A percentile compares a stretch with the other conserved stretches of the same genome.
These are phyloP conservation scores for Aspergillus neotritici DNA, from an alignment of 2,329 filamentous ascomycete genomes.

Conservation along the genomic window DNA sequence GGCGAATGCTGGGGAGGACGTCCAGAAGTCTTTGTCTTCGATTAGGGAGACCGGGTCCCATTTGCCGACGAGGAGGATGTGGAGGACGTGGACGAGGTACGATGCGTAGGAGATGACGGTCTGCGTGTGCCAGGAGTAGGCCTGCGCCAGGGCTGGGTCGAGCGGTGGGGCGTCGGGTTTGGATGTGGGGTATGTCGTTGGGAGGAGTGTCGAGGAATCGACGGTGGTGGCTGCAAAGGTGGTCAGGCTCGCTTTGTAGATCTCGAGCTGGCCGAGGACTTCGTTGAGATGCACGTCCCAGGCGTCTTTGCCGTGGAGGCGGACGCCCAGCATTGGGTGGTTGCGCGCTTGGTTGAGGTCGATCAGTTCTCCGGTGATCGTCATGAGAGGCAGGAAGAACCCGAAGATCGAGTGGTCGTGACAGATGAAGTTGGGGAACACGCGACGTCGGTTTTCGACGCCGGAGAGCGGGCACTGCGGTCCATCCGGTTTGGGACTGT, in stretches of 20 bases:
- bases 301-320: slow-evolving; percentile 65
- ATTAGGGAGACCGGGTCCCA: slow-evolving; percentile 94
- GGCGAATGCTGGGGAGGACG: slow-evolving; percentile 81
- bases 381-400: slow-evolving; percentile 91
- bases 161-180: slow-evolving; percentile 54
- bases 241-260: slow-evolving; percentile 70
- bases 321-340: slow-evolving; percentile 74
- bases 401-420: slow-evolving; percentile 84
- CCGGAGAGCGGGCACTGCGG: slow-evolving; percentile 31
- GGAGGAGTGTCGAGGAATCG: slow-evolving; percentile 22
- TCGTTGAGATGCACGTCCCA: slow-evolving; percentile 76
- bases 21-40: slow-evolving; percentile 91
- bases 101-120: slow-evolving; percentile 86
- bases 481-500: slow-evolving; percentile 38
- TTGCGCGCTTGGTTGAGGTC: slow-evolving; percentile 85
- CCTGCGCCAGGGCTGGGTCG: slow-evolving; percentile 26
- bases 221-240: slow-evolving; percentile 25
- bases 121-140: slow-evolving; percentile 58
- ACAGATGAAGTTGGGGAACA: slow-evolving; percentile 78
- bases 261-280: slow-evolving; percentile 72
- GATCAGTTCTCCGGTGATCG: slow-evolving; percentile 83
- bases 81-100: slow-evolving; percentile 86
- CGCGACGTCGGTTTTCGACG: slow-evolving; percentile 44
- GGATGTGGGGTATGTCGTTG: slow-evolving; percentile 56
- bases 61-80: slow-evolving; percentile 86